A percentile compares a stretch with the other conserved stretches of the same genome.
Evolutionary conservation across 108 stramenopile genomes (phyloP).

Genomic region (Pseudonitzschia pungens): DNA sequence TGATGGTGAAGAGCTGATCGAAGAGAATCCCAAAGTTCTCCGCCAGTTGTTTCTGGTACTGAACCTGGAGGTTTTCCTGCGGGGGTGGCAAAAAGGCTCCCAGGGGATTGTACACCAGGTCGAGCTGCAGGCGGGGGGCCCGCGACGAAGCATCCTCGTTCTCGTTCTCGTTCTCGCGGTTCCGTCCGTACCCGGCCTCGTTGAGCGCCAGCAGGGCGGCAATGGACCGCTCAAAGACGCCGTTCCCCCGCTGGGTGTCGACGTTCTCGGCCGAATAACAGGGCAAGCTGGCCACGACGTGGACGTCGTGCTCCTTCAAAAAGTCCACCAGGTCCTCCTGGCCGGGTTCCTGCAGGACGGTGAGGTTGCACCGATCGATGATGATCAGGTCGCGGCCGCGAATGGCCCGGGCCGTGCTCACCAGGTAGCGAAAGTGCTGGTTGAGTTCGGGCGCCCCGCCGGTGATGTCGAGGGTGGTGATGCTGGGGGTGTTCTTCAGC

Average conservation of each 20-base stretch:
- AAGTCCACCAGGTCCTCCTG: conserved; percentile 94
- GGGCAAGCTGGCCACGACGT: conserved; percentile 89
- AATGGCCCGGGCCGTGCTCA: conserved; percentile 73
- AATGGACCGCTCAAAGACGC: conserved; percentile 93
- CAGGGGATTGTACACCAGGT: conserved; percentile 96
- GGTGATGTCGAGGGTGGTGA: conserved; percentile 92
- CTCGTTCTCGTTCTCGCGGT: background rate
- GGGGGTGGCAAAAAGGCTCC: conserved; percentile 94
- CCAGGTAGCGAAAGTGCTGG: conserved; percentile 85
- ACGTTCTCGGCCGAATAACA: conserved; percentile 95
- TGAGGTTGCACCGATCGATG: conserved; percentile 97
- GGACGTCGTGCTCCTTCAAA: conserved; percentile 84
- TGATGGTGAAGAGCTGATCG: conserved; percentile 90
- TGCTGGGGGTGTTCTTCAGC: conserved; percentile 67
- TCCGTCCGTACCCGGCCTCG: conserved; percentile 84
- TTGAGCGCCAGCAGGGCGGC: conserved; percentile 88
- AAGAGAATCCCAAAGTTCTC: conserved; percentile 93
- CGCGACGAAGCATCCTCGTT: too few relatives aligned
- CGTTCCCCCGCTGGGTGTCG: conserved; percentile 91
- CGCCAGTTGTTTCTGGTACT: conserved; percentile 86
- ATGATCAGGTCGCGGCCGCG: conserved; percentile 78
- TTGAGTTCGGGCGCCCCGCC: conserved; percentile 97
- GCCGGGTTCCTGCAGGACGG: conserved; percentile 92
- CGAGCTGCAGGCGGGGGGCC: conserved; percentile 61
- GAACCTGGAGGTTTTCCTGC: conserved; percentile 70